Evolutionary conservation across 441 rosid genomes (phyloP).

Genomic region (Biscutella laevigata): DNA sequence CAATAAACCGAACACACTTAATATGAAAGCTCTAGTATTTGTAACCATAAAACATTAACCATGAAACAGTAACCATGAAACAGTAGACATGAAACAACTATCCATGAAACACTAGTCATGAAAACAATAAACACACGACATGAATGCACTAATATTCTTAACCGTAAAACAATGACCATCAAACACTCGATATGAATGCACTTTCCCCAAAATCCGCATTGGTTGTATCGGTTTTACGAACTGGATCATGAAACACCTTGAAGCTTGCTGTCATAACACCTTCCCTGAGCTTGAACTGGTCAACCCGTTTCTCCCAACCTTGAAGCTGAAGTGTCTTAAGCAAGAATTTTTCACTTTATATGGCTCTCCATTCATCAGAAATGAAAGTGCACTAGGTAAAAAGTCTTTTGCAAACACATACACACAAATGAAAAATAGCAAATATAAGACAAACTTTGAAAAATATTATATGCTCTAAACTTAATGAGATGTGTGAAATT

Average conservation of each 20-base stretch:
- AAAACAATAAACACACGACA: no score
- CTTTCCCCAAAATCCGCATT: conserved; percentile 89
- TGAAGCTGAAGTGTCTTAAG: conserved; percentile 80
- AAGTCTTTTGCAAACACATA: conserved; percentile 90
- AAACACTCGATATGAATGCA: conserved; percentile 20
- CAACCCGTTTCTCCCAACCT: conserved; percentile 85
- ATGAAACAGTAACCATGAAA: no score
- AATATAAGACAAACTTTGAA: not conserved
- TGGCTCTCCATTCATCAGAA: conserved; percentile 90
- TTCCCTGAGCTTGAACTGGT: conserved; percentile 85
- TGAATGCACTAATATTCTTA: no score
- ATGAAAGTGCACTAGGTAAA: conserved; percentile 90
- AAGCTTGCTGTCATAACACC: conserved; percentile 96
- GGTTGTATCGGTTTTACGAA: conserved; percentile 57
- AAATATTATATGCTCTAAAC: not conserved
- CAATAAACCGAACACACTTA: no score
- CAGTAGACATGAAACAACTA: no score
- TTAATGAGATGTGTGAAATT: not conserved
- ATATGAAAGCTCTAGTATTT: no score
- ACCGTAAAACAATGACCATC: no score
- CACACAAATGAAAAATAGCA: not conserved
- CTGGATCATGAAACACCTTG: conserved; percentile 82
- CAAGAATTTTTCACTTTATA: conserved; percentile 86
- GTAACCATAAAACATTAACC: no score
- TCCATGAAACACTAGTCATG: no score